These are phyloP conservation scores for Spironucleus salmonicida DNA, from an alignment of 208 protist genomes.

Conservation along the genomic window DNA sequence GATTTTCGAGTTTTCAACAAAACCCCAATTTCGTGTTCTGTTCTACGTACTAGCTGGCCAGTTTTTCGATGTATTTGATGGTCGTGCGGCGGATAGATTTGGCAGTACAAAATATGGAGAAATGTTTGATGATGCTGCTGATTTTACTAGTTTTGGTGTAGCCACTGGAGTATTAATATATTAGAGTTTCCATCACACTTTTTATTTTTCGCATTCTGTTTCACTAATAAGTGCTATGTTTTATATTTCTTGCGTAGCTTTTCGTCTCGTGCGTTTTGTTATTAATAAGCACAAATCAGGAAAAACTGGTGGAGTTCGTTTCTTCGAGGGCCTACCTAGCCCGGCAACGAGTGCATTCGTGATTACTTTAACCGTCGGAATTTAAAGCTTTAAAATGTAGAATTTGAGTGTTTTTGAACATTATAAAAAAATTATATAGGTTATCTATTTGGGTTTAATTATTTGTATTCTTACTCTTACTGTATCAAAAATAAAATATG, in stretches of 20 bases:
- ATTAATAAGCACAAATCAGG: neutral
- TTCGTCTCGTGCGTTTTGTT: constrained; percentile 16
- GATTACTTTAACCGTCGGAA: too few relatives aligned
- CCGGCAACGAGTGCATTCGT: too few relatives aligned
- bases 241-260: neutral
- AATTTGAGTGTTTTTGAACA: too few relatives aligned
- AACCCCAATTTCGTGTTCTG: neutral
- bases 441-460: too few relatives aligned
- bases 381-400: too few relatives aligned
- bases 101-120: constrained; percentile 23
- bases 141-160: constrained; percentile 14
- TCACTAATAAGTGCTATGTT: neutral
- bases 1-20: neutral
- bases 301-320: neutral
- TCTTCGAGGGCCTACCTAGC: constrained; percentile 5
- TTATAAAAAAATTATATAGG: too few relatives aligned
- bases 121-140: constrained; percentile 30
- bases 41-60: constrained; percentile 10
- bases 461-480: too few relatives aligned
- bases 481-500: too few relatives aligned
- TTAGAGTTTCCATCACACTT: too few relatives aligned
- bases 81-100: neutral
- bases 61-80: constrained; percentile 31
- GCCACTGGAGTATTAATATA: constrained; percentile 7
- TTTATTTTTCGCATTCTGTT: neutral